Evolutionary conservation across 805 yeast species (phyloP).

Genomic region (Starmerella scarabaei): DNA sequence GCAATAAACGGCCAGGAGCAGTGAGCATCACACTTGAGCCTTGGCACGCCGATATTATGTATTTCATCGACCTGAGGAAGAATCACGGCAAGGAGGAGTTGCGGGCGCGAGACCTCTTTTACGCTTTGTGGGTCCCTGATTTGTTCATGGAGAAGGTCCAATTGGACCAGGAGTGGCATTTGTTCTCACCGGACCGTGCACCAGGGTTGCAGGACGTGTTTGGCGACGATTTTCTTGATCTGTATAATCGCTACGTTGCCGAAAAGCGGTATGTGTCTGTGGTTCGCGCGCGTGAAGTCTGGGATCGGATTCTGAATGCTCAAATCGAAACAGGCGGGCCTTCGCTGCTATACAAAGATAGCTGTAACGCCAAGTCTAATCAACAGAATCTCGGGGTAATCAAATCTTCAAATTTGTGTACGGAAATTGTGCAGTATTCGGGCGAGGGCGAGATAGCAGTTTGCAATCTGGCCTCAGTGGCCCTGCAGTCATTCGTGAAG

Average conservation of each 20-base stretch:
- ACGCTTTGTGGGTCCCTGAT: conserved; percentile 89
- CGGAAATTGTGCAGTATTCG: conserved; percentile 83
- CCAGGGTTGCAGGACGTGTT: conserved; percentile 69
- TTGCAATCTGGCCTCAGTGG: conserved; percentile 85
- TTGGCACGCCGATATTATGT: conserved; percentile 86
- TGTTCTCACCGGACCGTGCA: conserved; percentile 75
- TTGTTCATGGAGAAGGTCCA: conserved; percentile 80
- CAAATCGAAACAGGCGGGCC: conserved; percentile 95
- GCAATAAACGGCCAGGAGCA: conserved; percentile 93
- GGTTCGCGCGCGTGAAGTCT: conserved; percentile 69
- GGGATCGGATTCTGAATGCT: conserved; percentile 74
- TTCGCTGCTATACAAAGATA: conserved; percentile 83
- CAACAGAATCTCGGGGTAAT: conserved; percentile 82
- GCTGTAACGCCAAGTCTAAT: conserved; percentile 76
- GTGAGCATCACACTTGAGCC: conserved; percentile 87
- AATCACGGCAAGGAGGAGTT: conserved; percentile 89
- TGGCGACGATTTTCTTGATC: conserved; percentile 62
- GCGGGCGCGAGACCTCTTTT: conserved; percentile 82
- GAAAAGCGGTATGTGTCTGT: conserved; percentile 46
- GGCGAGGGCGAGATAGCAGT: conserved; percentile 82
- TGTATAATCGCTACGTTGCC: conserved; percentile 57
- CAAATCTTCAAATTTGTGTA: conserved; percentile 82
- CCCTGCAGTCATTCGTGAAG: conserved; percentile 62
- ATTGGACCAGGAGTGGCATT: conserved; percentile 61
- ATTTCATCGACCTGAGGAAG: conserved; percentile 67